Evolutionary conservation across 2,329 filamentous ascomycete genomes (phyloP).

Genomic region (Aureobasidium sp.): DNA sequence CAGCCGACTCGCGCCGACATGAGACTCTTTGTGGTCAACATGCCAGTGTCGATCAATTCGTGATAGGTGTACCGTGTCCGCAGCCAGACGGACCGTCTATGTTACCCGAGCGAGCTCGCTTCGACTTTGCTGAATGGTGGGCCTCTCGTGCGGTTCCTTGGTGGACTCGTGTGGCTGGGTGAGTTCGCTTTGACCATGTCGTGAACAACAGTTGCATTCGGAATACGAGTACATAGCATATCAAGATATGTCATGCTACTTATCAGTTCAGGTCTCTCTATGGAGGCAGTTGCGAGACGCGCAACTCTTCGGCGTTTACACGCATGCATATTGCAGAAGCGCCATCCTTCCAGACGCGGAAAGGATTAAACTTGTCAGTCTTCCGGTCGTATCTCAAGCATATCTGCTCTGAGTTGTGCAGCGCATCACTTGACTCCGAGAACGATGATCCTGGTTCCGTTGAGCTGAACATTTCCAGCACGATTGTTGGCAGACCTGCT

Average conservation of each 20-base stretch:
- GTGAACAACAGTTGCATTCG: neutral
- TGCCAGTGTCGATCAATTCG: conserved; percentile 4
- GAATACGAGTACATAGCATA: neutral
- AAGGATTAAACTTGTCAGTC: neutral
- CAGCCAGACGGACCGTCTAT: neutral
- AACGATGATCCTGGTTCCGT: neutral
- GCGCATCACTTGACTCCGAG: neutral
- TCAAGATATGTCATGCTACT: neutral
- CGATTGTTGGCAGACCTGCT: neutral
- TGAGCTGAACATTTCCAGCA: neutral
- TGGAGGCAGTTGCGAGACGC: neutral
- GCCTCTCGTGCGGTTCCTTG: neutral
- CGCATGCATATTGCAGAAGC: neutral
- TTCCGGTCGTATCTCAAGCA: neutral
- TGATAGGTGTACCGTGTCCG: neutral
- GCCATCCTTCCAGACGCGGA: neutral
- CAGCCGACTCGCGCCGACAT: neutral
- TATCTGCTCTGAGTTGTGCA: neutral
- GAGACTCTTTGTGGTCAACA: neutral
- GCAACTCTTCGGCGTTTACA: neutral
- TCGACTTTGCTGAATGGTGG: neutral
- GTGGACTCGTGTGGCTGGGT: neutral
- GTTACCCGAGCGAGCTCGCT: conserved; percentile 1
- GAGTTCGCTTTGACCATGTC: neutral
- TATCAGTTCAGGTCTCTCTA: neutral